Base-by-base conservation (phyloP, 257 asterid genomes). In the Nicotiana attenuata region DNA sequence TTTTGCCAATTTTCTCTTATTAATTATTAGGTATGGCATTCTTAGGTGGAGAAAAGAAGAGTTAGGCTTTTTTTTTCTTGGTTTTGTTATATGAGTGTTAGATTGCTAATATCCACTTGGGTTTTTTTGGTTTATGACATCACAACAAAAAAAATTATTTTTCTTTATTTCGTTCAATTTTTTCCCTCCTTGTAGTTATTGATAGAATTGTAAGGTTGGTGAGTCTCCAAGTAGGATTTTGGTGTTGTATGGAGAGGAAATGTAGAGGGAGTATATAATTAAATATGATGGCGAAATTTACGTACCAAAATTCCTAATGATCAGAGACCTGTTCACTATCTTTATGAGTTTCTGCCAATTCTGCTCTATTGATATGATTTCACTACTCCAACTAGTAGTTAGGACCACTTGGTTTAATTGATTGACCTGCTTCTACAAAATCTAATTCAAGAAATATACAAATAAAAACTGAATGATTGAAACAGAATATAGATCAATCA, bases 371-470 rank as follows among this genome's bases (percentile, higher is more conserved):
- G 84, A 68, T 53, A 85, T 82, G 76, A 86, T 84, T 81, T 86
- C 76, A 65, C 13, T 76, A 59, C 69, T 83, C 81, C 89, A 83
- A 86, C 57, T 84, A 79, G 89, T 52, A 52, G 28, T 31, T 53
- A 26, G 87, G 89, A 86, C 89, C 87, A 86, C 89, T 78, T 31
- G 20, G 28, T 28, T 53, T 53, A 85, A 77, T 41, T 16, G 20
- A 73, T 84, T 41, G 59, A 80, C 61, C 68, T 35, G n/a, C 64
- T 73, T 63, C 63, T 75, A 60, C 65, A 47, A 73, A 31, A 66
- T 66, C 8, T 10, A 13, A 31, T 20, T 56, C 19, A n/a, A 7
- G 7, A 77, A 33, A 50, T 5, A 35, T 7, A 2, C 31, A 17
- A 9, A 65, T 22, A 20, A 38, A 10, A 10, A 1, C 1, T 7